Evolutionary conservation across 768 basidiomycete genomes (phyloP), one percentile per base, ranked within the genome.

Genomic region (Panellus pusillus): DNA sequence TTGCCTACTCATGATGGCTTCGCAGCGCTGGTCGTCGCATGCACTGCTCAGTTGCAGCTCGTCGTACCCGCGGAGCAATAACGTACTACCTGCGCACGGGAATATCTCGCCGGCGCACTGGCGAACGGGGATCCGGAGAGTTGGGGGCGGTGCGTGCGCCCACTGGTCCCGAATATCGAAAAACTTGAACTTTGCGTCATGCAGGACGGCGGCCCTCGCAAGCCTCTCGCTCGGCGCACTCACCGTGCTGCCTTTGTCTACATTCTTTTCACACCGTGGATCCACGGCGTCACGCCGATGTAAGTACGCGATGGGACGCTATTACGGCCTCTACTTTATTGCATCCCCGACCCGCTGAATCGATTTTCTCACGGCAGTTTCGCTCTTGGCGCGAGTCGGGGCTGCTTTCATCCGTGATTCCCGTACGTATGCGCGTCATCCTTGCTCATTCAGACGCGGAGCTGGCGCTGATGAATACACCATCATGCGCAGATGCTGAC

Each of bases 331-430:
- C 13, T 43, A 17, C 32, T 9, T 9, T n/a, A 24, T 24, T 6
- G 24, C 24, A 24, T 24, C 24, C 24, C 24, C 24, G 24, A 24
- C 24, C 24, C 24, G 31, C 31, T 44, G 39, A 28, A 29, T 29
- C 39, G 12, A 45, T 45, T 18, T 37, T 9, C 35, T 36, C 40
- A 35, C 9, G 36, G 18, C 64, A 91, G 89, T 91, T 88, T 63
- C 82, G 77, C 43, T 79, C 80, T 14, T 91, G 89, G 89, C 75
- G 85, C 61, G 73, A 87, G 60, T 89, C 88, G 5, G 83, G 83
- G 18, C 70, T 82, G 18, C 69, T 91, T 28, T 87, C 87, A 1
- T 78, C 75, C 2, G 79, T 87, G 9, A 87, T 91, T 58, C 89
- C 87, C 28, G 79, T 79, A 52, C 61, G 77, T 63, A 13, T 27